Percentiles rank a stretch among this genome's conserved stretches.
Evolutionary conservation across 495 filamentous ascomycete species (phyloP).

Genomic region (Terfezia claveryi): DNA sequence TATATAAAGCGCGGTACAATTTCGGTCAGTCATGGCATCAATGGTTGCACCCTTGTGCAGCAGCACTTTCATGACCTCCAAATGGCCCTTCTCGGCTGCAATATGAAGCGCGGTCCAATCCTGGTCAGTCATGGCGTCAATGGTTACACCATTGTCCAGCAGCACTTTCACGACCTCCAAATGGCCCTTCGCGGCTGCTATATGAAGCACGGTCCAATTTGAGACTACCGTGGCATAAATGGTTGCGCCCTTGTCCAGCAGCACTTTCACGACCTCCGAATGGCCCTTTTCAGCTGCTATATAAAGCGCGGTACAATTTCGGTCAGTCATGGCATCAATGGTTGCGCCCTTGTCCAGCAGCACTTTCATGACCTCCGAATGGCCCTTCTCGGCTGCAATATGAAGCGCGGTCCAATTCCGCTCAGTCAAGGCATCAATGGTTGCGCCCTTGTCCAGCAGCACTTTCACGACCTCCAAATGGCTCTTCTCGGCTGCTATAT

Average conservation of each 20-base stretch:
- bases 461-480: slow-evolving; percentile 3
- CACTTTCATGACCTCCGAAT: slow-evolving; percentile 3
- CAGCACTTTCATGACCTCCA: too few species aligned
- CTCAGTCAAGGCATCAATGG: not conserved
- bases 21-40: too few species aligned
- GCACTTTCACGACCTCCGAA: slow-evolving; percentile 6
- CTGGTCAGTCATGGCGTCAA: too few species aligned
- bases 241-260: slow-evolving; percentile 7
- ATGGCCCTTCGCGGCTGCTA: slow-evolving; percentile 8
- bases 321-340: slow-evolving; percentile 1
- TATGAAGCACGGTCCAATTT: too few species aligned
- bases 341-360: slow-evolving; percentile 5
- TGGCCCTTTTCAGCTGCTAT: slow-evolving; percentile 4
- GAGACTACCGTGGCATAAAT: too few species aligned
- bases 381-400: not conserved
- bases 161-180: slow-evolving; percentile 8
- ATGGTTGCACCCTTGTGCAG: too few species aligned
- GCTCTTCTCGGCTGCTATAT: not conserved
- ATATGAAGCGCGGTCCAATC: too few species aligned
- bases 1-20: too few species aligned
- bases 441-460: not conserved
- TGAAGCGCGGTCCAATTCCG: too few species aligned
- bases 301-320: too few species aligned
- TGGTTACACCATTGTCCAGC: slow-evolving; percentile 8
- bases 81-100: too few species aligned